Percentiles rank a stretch among this genome's conserved stretches.
Conservation (phyloP, 495 filamentous ascomycete genomes). For the Diplogelasinospora grovesii region DNA sequence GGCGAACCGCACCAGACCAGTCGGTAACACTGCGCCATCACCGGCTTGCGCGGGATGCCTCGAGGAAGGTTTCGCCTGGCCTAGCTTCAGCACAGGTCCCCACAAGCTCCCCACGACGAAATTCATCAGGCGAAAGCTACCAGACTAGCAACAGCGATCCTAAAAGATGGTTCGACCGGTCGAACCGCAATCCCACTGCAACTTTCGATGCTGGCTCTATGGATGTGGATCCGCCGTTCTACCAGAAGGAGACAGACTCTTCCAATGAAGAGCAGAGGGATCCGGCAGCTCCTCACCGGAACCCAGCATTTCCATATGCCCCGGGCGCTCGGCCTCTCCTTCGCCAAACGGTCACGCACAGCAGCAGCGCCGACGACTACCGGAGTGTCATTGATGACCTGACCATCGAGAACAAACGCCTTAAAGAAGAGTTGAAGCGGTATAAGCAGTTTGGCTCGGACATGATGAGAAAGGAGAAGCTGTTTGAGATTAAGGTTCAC, state of each 20-base stretch:
- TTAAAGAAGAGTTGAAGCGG: constrained; percentile 61
- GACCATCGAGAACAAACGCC: constrained; percentile 62
- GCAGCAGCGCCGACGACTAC: constrained; percentile 52
- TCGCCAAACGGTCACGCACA: constrained; percentile 29
- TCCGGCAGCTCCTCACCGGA: not conserved
- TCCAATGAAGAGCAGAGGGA: constrained; percentile 31
- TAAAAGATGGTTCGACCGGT: constrained; percentile 41
- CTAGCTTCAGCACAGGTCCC: not conserved
- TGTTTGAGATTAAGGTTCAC: constrained; percentile 73
- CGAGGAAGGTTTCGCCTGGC: constrained; percentile 6
- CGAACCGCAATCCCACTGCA: constrained; percentile 34
- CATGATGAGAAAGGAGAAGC: constrained; percentile 54
- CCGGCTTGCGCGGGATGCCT: constrained; percentile 31
- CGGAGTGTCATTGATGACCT: constrained; percentile 67
- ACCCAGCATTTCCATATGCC: constrained; percentile 17
- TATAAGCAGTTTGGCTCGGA: constrained; percentile 57
- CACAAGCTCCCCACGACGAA: constrained; percentile 19
- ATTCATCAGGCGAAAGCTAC: constrained; percentile 37
- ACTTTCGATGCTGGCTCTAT: constrained; percentile 26
- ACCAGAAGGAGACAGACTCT: constrained; percentile 37
- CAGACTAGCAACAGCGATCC: constrained; percentile 34
- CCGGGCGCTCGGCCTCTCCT: constrained; percentile 12
- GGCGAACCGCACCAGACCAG: constrained; percentile 30
- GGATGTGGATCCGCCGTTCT: constrained; percentile 52
- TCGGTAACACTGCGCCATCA: constrained; percentile 37